Conservation (phyloP, 108 stramenopile species). For the Schizochytrium sp. region DNA sequence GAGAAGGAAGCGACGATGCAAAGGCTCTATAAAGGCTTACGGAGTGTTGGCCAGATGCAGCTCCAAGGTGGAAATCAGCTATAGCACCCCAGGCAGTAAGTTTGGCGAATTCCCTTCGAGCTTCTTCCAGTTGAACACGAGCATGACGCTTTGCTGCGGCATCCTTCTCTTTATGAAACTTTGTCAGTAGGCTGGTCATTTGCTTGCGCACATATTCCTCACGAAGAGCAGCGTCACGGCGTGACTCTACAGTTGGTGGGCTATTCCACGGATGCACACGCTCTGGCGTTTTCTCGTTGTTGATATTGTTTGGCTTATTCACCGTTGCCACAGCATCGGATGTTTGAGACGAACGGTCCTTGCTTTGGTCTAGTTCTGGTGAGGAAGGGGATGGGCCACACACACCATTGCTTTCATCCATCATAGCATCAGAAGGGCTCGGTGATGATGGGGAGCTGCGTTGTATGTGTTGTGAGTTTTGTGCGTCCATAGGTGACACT, state of each 20-base stretch:
- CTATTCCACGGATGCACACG: background rate
- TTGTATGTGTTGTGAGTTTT: no score
- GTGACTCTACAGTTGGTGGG: background rate
- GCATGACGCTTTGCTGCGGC: background rate
- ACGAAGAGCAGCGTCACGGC: background rate
- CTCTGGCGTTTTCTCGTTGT: background rate
- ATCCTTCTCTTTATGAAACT: background rate
- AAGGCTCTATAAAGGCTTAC: constrained; percentile 18
- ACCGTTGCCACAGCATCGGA: background rate
- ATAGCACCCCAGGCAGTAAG: constrained; percentile 33
- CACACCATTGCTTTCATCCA: no score
- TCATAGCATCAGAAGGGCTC: no score
- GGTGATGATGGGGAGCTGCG: no score
- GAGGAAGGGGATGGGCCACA: no score
- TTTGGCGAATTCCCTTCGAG: constrained; percentile 30
- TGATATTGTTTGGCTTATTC: background rate
- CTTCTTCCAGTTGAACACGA: background rate
- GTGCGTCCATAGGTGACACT: no score
- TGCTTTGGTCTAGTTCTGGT: no score
- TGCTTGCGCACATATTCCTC: background rate
- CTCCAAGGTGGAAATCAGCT: constrained; percentile 23
- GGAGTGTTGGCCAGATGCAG: constrained; percentile 21
- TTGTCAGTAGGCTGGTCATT: constrained; percentile 6
- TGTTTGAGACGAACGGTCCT: no score
- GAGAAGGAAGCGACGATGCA: background rate